Evolutionary conservation across 2,329 filamentous ascomycete genomes (phyloP).

Genomic region (Geosmithia morbida): DNA sequence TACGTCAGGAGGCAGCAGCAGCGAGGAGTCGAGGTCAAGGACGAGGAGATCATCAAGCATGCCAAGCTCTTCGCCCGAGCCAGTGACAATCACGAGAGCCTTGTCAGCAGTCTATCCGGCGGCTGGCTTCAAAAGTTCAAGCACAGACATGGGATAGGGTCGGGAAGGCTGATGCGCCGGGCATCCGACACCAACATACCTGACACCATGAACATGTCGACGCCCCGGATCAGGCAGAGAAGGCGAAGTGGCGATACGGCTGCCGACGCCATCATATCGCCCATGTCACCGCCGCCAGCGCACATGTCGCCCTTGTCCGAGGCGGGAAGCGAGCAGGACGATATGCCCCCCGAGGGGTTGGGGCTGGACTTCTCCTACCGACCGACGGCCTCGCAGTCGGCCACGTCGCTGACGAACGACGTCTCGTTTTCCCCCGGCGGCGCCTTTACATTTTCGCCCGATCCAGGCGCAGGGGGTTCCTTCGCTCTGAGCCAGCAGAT

Average conservation of each 20-base stretch:
- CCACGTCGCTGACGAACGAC: slow-evolving; percentile 17
- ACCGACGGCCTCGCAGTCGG: slow-evolving; percentile 17
- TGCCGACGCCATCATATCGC: slow-evolving; percentile 45
- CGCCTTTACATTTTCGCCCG: slow-evolving; percentile 62
- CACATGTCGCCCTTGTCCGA: slow-evolving; percentile 56
- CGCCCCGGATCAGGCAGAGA: slow-evolving; percentile 11
- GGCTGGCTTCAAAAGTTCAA: slow-evolving; percentile 94
- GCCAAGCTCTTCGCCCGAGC: slow-evolving; percentile 68
- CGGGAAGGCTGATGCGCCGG: slow-evolving; percentile 30
- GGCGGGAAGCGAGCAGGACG: slow-evolving; percentile 51
- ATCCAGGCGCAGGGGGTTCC: slow-evolving; percentile 46
- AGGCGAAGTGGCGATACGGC: slow-evolving; percentile 18
- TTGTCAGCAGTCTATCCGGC: slow-evolving; percentile 55
- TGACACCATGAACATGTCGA: slow-evolving; percentile 45
- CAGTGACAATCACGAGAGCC: slow-evolving; percentile 51
- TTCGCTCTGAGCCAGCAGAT: slow-evolving; percentile 29
- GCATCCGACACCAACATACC: slow-evolving; percentile 58
- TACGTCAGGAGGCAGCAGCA: slow-evolving; percentile 75
- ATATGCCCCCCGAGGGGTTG: slow-evolving; percentile 30
- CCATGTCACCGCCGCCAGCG: slow-evolving; percentile 49
- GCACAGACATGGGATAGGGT: slow-evolving; percentile 54
- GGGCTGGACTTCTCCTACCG: slow-evolving; percentile 18
- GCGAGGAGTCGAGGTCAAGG: slow-evolving; percentile 58
- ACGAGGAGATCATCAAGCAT: slow-evolving; percentile 75
- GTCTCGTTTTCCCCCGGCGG: slow-evolving; percentile 61